A percentile compares a stretch with the other conserved stretches of the same genome.
Evolutionary conservation across 768 basidiomycete species (phyloP).

Genomic region (Hortiboletus flavorubellus): DNA sequence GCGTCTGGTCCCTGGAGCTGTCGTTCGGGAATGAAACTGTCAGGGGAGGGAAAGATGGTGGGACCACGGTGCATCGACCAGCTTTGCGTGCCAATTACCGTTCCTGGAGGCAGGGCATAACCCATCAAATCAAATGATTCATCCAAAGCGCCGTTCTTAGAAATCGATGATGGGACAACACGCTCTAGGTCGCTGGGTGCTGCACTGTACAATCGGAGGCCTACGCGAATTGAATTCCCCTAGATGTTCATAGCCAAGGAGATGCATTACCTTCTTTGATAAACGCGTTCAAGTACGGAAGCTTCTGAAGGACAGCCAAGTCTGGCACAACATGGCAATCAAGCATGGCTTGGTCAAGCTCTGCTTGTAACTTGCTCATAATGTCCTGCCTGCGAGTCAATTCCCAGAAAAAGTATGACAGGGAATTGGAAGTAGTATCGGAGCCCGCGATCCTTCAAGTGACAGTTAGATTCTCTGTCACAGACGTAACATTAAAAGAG

Average conservation of each 20-base stretch:
- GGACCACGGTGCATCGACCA: constrained; percentile 84
- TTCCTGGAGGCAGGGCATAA: constrained; percentile 75
- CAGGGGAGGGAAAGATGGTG: constrained; percentile 67
- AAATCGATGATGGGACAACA: constrained; percentile 59
- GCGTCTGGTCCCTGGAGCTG: constrained; percentile 59
- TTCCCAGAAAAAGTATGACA: constrained; percentile 79
- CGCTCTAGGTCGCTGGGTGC: constrained; percentile 75
- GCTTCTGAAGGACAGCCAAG: constrained; percentile 49
- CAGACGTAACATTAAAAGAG: not conserved
- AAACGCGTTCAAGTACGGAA: constrained; percentile 47
- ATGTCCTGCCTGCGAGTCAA: constrained; percentile 71
- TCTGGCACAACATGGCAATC: constrained; percentile 61
- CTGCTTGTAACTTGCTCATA: constrained; percentile 62
- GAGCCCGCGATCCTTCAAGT: constrained; percentile 65
- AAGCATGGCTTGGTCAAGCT: constrained; percentile 70
- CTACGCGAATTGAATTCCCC: constrained; percentile 33
- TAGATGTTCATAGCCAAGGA: not conserved
- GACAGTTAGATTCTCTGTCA: not conserved
- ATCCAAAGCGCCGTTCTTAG: constrained; percentile 48
- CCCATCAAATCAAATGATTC: constrained; percentile 79
- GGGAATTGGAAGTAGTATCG: constrained; percentile 71
- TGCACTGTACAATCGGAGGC: constrained; percentile 67
- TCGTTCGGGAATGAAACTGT: constrained; percentile 74
- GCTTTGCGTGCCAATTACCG: constrained; percentile 73
- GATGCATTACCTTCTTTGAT: constrained; percentile 49